phyloP scores from a whole-genome alignment of 1,284 basidiomycete species.

The Apiotrichum sp. region DNA sequence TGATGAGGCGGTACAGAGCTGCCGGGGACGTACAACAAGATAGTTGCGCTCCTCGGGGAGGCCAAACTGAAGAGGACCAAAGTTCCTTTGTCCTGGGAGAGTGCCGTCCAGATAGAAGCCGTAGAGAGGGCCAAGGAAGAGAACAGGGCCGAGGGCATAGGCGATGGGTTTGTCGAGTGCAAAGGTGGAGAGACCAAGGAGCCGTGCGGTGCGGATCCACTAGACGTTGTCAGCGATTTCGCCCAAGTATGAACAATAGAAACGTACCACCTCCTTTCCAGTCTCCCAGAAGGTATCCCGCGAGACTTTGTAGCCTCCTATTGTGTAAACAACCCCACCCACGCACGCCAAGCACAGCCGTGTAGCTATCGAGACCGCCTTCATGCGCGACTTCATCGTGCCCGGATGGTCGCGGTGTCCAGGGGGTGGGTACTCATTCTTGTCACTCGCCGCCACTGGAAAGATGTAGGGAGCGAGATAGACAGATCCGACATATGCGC shows the following conservation, averaged over 20 bases:
- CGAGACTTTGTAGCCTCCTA: constrained; percentile 10
- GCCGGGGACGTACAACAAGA: constrained; percentile 57
- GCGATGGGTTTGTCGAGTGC: constrained; percentile 43
- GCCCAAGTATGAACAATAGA: constrained; percentile 3
- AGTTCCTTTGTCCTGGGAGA: constrained; percentile 57
- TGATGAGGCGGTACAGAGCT: constrained; percentile 1
- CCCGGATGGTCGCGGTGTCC: constrained; percentile 44
- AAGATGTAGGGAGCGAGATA: constrained; percentile 44
- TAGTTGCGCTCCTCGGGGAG: constrained; percentile 61
- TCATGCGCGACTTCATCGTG: constrained; percentile 42
- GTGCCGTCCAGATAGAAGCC: constrained; percentile 54
- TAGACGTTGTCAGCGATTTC: neutral
- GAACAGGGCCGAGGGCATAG: constrained; percentile 63
- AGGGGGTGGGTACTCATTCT: constrained; percentile 2
- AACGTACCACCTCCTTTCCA: constrained; percentile 2
- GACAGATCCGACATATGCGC: constrained; percentile 49
- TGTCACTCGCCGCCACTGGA: neutral
- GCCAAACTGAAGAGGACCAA: constrained; percentile 12
- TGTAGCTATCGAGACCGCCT: constrained; percentile 39
- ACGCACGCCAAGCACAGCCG: constrained; percentile 29
- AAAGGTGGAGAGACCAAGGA: constrained; percentile 30
- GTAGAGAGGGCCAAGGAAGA: constrained; percentile 82
- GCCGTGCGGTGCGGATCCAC: constrained; percentile 22
- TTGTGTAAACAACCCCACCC: constrained; percentile 22
- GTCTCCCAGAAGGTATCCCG: no score